These are phyloP conservation scores for Clarireedia paspali DNA, from an alignment of 2,329 filamentous ascomycete species.

Conservation along the genomic window DNA sequence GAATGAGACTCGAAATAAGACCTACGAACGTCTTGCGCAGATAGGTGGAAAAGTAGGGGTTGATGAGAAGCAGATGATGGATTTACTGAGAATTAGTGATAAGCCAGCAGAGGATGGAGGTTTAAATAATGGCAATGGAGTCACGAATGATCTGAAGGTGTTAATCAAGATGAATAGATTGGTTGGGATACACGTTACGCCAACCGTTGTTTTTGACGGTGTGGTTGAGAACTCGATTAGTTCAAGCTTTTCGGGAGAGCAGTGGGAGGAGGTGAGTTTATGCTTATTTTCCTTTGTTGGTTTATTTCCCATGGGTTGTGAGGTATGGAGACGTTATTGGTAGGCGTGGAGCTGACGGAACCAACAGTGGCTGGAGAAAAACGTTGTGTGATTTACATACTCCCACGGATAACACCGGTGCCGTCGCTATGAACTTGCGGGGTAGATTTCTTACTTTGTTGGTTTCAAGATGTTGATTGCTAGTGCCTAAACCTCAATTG, in stretches of 20 bases:
- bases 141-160: conserved; percentile 80
- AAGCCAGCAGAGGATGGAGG: conserved; percentile 58
- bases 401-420: neutral
- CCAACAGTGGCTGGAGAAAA: conserved; percentile 5
- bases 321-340: neutral
- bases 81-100: conserved; percentile 60
- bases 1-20: conserved; percentile 75
- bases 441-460: no score
- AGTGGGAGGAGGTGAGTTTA: conserved; percentile 60
- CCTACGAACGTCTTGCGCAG: conserved; percentile 70
- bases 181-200: conserved; percentile 81
- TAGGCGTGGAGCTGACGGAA: neutral
- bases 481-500: no score
- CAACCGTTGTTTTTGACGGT: conserved; percentile 83
- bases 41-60: conserved; percentile 63
- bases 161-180: conserved; percentile 73
- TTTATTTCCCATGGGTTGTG: neutral
- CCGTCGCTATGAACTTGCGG: neutral
- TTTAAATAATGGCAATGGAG: conserved; percentile 71
- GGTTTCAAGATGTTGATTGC: no score
- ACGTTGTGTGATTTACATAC: neutral
- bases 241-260: conserved; percentile 67
- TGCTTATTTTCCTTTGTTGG: neutral
- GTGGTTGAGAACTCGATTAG: conserved; percentile 72
- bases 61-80: conserved; percentile 61